A percentile compares a stretch with the other conserved stretches of the same genome.
Evolutionary conservation across 2,329 filamentous ascomycete genomes (phyloP).

Genomic region (Fusarium pseudocircinatum): DNA sequence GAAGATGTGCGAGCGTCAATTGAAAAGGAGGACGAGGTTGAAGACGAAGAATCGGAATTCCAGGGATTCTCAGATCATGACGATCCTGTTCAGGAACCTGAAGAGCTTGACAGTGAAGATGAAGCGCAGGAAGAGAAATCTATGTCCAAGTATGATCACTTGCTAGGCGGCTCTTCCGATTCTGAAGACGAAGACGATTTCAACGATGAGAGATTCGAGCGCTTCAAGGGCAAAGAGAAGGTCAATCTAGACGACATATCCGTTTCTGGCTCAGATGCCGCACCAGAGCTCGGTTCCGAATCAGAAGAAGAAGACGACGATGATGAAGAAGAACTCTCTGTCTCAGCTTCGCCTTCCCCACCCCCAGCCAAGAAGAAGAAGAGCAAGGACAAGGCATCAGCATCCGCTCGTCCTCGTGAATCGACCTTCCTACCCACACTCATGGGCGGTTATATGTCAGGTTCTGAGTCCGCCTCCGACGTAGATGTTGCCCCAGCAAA

Average conservation of each 20-base stretch:
- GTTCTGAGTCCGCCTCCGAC: slow-evolving; percentile 75
- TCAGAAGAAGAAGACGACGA: slow-evolving; percentile 30
- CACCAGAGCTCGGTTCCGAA: slow-evolving; percentile 44
- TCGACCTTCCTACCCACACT: slow-evolving; percentile 79
- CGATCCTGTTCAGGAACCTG: slow-evolving; percentile 5
- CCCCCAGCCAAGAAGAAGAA: slow-evolving; percentile 49
- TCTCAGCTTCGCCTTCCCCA: slow-evolving; percentile 49
- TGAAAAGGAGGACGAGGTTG: slow-evolving; percentile 32
- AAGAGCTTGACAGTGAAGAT: slow-evolving; percentile 39
- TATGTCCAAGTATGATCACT: slow-evolving; percentile 55
- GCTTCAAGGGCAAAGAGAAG: slow-evolving; percentile 48
- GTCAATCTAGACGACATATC: slow-evolving; percentile 54
- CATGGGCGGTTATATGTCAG: slow-evolving; percentile 82
- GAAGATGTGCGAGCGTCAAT: slow-evolving; percentile 32
- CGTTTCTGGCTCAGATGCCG: slow-evolving; percentile 47
- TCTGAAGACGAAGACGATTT: slow-evolving; percentile 52
- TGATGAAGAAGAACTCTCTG: slow-evolving; percentile 26
- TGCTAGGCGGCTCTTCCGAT: slow-evolving; percentile 57
- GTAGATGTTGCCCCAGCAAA: slow-evolving; percentile 69
- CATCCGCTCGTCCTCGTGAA: slow-evolving; percentile 37
- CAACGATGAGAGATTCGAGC: slow-evolving; percentile 46
- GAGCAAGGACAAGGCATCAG: slow-evolving; percentile 32
- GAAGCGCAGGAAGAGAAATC: slow-evolving; percentile 48
- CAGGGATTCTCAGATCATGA: slow-evolving; percentile 49
- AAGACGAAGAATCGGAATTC: slow-evolving; percentile 50